Percentiles rank a stretch among this genome's conserved stretches.
phyloP scores from a whole-genome alignment of 164 flowering plant genomes.

The Chimonanthus salicifolius region DNA sequence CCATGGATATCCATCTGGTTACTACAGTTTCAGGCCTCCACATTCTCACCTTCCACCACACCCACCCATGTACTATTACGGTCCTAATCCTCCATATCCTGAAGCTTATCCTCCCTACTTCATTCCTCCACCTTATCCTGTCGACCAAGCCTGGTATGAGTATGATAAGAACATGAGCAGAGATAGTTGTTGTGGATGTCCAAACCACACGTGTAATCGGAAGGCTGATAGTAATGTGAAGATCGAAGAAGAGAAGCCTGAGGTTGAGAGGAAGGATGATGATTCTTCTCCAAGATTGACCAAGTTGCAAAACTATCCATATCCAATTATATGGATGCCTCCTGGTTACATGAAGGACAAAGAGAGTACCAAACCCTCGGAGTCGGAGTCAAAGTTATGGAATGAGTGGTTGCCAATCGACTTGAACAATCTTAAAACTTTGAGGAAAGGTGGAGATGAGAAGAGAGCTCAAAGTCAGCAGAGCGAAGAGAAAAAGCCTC shows the following conservation, averaged over 20 bases:
- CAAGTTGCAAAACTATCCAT: constrained; percentile 17
- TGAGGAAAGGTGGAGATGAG: constrained; percentile 17
- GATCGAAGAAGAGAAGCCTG: constrained; percentile 48
- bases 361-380: constrained; percentile 4
- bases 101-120: constrained; percentile 23
- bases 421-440: constrained; percentile 9
- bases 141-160: constrained; percentile 38
- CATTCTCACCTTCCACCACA: constrained; percentile 24
- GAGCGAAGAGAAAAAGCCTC: constrained; percentile 12
- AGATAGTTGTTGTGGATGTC: constrained; percentile 49
- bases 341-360: constrained; percentile 23
- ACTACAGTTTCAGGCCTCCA: constrained; percentile 28
- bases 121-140: constrained; percentile 32
- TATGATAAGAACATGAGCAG: constrained; percentile 27
- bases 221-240: constrained; percentile 23
- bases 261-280: constrained; percentile 16
- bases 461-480: constrained; percentile 8
- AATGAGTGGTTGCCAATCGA: constrained; percentile 31
- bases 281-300: constrained; percentile 16
- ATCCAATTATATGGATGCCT: constrained; percentile 55
- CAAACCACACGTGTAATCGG: constrained; percentile 26
- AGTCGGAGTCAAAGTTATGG: constrained; percentile 2
- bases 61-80: constrained; percentile 14
- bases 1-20: constrained; percentile 24
- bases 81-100: constrained; percentile 25